These are phyloP conservation scores for Nematocida sp. DNA, from an alignment of 371 early-diverging fungal species.

Conservation along the genomic window DNA sequence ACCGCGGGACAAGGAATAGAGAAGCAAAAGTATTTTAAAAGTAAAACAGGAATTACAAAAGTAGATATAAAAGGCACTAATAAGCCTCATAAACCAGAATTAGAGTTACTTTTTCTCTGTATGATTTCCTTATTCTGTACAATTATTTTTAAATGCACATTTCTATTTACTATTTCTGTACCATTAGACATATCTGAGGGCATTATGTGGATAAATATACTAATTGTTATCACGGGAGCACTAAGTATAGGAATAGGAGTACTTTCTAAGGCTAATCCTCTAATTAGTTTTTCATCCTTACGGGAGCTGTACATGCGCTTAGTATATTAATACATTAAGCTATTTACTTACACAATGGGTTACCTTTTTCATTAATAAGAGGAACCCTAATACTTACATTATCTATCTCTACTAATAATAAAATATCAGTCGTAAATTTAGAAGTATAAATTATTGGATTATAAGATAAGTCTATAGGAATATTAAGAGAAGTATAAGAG, in stretches of 20 bases:
- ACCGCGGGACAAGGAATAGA: constrained; percentile 19
- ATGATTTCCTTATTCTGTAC: constrained; percentile 36
- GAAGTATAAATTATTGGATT: neutral
- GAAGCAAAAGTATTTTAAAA: constrained; percentile 6
- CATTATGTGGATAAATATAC: neutral
- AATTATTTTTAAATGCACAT: constrained; percentile 23
- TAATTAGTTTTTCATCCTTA: no score
- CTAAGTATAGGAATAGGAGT: neutral
- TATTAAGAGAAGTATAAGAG: neutral
- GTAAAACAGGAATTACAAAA: neutral
- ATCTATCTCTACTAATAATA: neutral
- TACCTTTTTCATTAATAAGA: no score
- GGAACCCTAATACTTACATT: no score
- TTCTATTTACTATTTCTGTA: neutral
- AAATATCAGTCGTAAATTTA: neutral
- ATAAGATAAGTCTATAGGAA: constrained; percentile 14
- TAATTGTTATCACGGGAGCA: neutral
- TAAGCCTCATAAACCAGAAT: constrained; percentile 18
- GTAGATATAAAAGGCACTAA: constrained; percentile 18
- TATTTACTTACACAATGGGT: no score
- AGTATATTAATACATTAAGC: no score
- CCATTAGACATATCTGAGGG: constrained; percentile 23
- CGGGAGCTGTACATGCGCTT: no score
- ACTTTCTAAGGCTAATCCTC: no score
- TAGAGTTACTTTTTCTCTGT: constrained; percentile 20